Evolutionary conservation across 1,139 yeast genomes (phyloP).

Genomic region (Tardiomyces digboiensis): DNA sequence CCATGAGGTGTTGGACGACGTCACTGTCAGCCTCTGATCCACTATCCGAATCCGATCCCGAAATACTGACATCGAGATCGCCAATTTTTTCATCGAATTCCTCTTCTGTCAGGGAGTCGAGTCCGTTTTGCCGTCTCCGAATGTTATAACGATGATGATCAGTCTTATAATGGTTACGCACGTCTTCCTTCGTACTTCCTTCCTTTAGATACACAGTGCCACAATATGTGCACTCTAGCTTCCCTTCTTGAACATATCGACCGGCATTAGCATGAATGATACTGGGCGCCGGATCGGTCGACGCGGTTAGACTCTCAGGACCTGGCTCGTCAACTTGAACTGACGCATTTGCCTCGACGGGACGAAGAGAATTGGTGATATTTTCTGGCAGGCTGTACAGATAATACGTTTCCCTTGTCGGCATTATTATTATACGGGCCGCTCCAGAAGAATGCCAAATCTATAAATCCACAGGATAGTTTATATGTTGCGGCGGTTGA

Average conservation of each 20-base stretch:
- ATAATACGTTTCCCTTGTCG: background rate
- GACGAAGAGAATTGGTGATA: background rate
- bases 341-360: background rate
- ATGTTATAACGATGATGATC: constrained; percentile 55
- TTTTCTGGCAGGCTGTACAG: background rate
- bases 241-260: background rate
- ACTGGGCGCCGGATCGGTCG: background rate
- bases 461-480: no score
- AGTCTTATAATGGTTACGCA: constrained; percentile 39
- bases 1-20: constrained; percentile 7
- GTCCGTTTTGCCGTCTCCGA: constrained; percentile 41
- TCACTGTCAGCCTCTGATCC: constrained; percentile 28
- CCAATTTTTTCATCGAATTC: constrained; percentile 52
- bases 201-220: background rate
- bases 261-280: background rate
- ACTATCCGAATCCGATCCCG: constrained; percentile 31
- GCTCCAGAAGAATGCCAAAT: no score
- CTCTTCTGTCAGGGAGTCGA: constrained; percentile 41
- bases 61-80: constrained; percentile 43
- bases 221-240: background rate
- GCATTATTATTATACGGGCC: no score
- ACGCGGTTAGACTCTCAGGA: background rate
- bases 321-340: background rate
- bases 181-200: constrained; percentile 17
- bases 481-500: no score